Evolutionary conservation across 2,329 filamentous ascomycete species (phyloP).

Genomic region (Huntiella moniliformis): DNA sequence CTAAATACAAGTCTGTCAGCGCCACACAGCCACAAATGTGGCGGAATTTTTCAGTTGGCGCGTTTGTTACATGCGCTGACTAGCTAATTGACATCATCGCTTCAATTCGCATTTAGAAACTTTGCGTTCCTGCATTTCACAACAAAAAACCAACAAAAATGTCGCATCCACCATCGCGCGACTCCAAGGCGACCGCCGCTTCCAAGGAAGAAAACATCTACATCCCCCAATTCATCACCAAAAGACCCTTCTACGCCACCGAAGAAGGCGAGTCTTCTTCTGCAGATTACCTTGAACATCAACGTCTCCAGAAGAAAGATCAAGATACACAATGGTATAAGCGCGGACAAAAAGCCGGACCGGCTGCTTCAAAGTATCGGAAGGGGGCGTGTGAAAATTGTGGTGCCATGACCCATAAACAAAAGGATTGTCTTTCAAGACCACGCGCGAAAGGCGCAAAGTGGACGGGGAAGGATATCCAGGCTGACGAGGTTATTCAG

Average conservation of each 20-base stretch:
- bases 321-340: conserved; percentile 58
- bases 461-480: conserved; percentile 83
- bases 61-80: too few species aligned
- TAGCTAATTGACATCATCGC: too few species aligned
- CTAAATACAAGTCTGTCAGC: too few species aligned
- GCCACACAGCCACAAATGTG: too few species aligned
- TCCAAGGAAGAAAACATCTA: conserved; percentile 93
- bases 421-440: conserved; percentile 77
- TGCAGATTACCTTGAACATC: conserved; percentile 82
- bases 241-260: conserved; percentile 86
- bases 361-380: conserved; percentile 86
- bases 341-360: conserved; percentile 64
- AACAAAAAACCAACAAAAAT: too few species aligned
- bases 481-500: conserved; percentile 75
- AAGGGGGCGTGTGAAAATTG: conserved; percentile 99
- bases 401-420: conserved; percentile 90
- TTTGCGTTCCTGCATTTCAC: too few species aligned
- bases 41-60: too few species aligned
- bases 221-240: conserved; percentile 94
- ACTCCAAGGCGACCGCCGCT: conserved; percentile 16
- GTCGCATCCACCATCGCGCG: conserved; percentile 5
- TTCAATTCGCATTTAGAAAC: too few species aligned
- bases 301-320: conserved; percentile 51
- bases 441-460: conserved; percentile 78
- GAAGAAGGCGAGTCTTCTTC: conserved; percentile 31